These are phyloP conservation scores for Cystobasidium onofrii DNA, from an alignment of 768 basidiomycete genomes.

Conservation along the genomic window DNA sequence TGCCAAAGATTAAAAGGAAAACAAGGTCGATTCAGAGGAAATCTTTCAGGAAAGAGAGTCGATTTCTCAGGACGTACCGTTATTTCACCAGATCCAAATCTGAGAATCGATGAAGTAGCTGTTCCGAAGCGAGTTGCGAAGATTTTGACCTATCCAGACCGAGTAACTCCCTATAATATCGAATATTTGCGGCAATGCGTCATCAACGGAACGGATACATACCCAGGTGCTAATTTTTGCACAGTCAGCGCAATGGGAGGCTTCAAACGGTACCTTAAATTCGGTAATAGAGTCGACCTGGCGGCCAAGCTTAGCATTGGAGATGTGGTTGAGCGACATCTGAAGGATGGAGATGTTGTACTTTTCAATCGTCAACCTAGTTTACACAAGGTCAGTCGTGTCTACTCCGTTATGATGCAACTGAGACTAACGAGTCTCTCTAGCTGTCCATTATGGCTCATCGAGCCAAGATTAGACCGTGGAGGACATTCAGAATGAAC, in stretches of 20 bases:
- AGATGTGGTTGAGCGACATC: conserved; percentile 88
- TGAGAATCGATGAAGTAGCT: conserved; percentile 93
- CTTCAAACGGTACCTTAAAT: conserved; percentile 80
- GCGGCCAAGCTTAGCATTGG: conserved; percentile 77
- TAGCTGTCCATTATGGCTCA: conserved; percentile 97
- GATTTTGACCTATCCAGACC: conserved; percentile 89
- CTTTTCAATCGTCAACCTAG: conserved; percentile 98
- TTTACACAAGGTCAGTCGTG: conserved; percentile 61
- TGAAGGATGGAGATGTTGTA: conserved; percentile 89
- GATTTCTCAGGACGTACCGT: conserved; percentile 98
- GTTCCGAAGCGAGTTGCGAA: conserved; percentile 92
- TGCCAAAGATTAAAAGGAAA: conserved; percentile 97
- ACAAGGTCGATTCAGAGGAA: conserved; percentile 96
- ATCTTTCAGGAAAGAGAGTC: conserved; percentile 95
- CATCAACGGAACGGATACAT: conserved; percentile 76
- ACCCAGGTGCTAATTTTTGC: conserved; percentile 94
- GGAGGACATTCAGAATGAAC: conserved; percentile 93
- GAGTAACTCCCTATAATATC: conserved; percentile 86
- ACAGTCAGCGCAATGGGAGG: conserved; percentile 61
- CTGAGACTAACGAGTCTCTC: not conserved
- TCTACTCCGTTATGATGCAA: too few relatives aligned
- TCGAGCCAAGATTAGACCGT: conserved; percentile 87
- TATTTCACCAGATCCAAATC: conserved; percentile 97
- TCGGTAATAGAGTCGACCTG: conserved; percentile 68
- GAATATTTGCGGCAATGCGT: conserved; percentile 65